Evolutionary conservation across 495 filamentous ascomycete genomes (phyloP), one percentile per base, ranked within the genome.

Genomic region (Talaromyces proteolyticus): DNA sequence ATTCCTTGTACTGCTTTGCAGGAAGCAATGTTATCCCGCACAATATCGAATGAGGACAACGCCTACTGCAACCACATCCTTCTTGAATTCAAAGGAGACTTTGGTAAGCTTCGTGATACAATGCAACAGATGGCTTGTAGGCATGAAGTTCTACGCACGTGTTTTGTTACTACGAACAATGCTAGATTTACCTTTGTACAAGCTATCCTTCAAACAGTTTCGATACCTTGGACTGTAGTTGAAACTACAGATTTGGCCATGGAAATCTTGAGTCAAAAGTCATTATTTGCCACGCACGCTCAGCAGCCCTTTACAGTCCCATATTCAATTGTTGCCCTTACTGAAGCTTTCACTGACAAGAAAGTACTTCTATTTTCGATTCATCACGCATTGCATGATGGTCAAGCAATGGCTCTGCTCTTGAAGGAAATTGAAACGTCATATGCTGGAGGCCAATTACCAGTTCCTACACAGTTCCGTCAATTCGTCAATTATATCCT

Each of bases 311-410:
- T 50, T n/a, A 48, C 46, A 11, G 50, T 63, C 22, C 67, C 68
- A 0, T 71, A 69, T 41, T 55, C 54, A 2, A 45, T 69, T 52
- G 55, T 57, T 21, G 12, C 52, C 54, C 47, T 65, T 50, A 29
- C 47, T 20, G 43, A 61, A 46, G 8, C 23, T 8, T 7, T 36
- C 24, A 21, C 40, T 26, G 34, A 54, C 34, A 44, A 63, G 42
- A 40, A 45, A 5, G 23, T 58, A 40, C 58, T 84, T 1, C 65
- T 78, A 8, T 59, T 91, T 22, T 83, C 77, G 0, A 87, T 89
- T 51, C 89, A 92, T 57, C 89, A 94, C 62, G 87, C 88, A 3
- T 62, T 92, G 1, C 91, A 94, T 57, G 89, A 94, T 63, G 89
- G 85, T 17, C 75, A 81, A 22, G 86, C 85, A 1, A 81, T 92